A percentile compares a stretch with the other conserved stretches of the same genome.
Conservation (phyloP, 257 asterid genomes). For the Rehmannia glutinosa region DNA sequence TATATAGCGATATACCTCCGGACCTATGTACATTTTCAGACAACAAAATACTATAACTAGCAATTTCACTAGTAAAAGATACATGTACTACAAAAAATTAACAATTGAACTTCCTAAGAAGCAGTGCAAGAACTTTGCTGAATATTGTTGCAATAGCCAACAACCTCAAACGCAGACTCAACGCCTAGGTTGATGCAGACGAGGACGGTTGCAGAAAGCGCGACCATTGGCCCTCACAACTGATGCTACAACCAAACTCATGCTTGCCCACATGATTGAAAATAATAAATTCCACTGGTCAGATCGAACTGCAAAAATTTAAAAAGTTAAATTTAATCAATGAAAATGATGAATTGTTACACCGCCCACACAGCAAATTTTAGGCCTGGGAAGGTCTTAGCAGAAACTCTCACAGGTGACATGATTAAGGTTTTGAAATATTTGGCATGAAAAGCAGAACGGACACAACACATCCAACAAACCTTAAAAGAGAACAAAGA, state of each 20-base stretch:
- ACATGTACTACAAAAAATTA: not conserved
- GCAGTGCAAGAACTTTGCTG: not conserved
- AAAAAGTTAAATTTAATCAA: not conserved
- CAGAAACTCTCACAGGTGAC: not conserved
- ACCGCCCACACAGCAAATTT: too few species aligned
- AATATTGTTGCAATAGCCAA: not conserved
- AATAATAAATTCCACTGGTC: slow-evolving; percentile 53
- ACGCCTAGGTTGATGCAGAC: slow-evolving; percentile 60
- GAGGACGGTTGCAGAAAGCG: slow-evolving; percentile 84
- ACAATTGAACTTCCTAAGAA: not conserved
- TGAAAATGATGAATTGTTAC: not conserved
- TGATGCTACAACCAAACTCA: slow-evolving; percentile 57
- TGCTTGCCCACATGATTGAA: slow-evolving; percentile 74
- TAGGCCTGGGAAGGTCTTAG: not conserved
- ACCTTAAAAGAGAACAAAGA: not conserved
- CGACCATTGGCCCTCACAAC: slow-evolving; percentile 73
- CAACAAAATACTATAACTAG: not conserved
- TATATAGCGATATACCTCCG: too few species aligned
- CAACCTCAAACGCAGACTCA: slow-evolving; percentile 24
- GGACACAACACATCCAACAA: not conserved
- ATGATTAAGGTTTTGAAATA: not conserved
- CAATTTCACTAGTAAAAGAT: not conserved
- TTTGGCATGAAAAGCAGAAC: not conserved
- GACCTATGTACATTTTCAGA: not conserved
- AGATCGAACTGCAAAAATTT: slow-evolving; percentile 41